Percentiles rank a stretch among this genome's conserved stretches.
Evolutionary conservation across 139 green algal species (phyloP).

Genomic region (Protoeuglena noctilucae): DNA sequence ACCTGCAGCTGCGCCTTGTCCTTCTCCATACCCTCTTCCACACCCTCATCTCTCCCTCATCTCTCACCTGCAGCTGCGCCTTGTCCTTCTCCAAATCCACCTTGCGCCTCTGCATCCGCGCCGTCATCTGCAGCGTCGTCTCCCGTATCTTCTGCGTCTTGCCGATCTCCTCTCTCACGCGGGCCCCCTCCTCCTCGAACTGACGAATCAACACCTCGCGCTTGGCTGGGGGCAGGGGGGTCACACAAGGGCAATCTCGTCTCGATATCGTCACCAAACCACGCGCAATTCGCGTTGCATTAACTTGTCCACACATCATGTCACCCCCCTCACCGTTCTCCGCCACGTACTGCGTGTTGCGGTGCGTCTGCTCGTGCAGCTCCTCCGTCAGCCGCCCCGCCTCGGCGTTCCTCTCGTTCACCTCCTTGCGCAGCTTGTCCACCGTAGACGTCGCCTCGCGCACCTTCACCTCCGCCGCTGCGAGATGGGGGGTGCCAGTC

Average conservation of each 20-base stretch:
- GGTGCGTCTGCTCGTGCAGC: slow-evolving; percentile 74
- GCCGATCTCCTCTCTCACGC: slow-evolving; percentile 40
- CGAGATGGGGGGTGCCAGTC: no score
- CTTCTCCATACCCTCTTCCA: no score
- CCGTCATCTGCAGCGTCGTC: slow-evolving; percentile 25
- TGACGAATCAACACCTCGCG: slow-evolving; percentile 64
- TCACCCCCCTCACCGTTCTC: no score
- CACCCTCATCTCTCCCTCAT: no score
- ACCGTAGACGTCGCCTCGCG: slow-evolving; percentile 38
- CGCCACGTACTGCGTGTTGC: slow-evolving; percentile 66
- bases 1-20: no score
- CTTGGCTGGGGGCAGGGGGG: no score
- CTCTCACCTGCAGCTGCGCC: no score
- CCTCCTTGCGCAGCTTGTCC: slow-evolving; percentile 50
- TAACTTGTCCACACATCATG: no score
- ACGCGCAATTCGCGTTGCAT: no score
- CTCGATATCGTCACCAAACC: no score
- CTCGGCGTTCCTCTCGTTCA: slow-evolving; percentile 68
- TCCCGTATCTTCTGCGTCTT: slow-evolving; percentile 48
- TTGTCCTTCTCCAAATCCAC: slow-evolving; percentile 34
- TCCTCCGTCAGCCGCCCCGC: slow-evolving; percentile 69
- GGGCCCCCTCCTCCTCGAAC: slow-evolving; percentile 60
- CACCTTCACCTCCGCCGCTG: slow-evolving; percentile 50
- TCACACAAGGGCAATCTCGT: no score
- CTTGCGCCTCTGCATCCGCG: slow-evolving; percentile 33